Percentiles rank a stretch among this genome's conserved stretches.
Evolutionary conservation across 805 yeast genomes (phyloP).

Genomic region (Ogataea pignaliae): DNA sequence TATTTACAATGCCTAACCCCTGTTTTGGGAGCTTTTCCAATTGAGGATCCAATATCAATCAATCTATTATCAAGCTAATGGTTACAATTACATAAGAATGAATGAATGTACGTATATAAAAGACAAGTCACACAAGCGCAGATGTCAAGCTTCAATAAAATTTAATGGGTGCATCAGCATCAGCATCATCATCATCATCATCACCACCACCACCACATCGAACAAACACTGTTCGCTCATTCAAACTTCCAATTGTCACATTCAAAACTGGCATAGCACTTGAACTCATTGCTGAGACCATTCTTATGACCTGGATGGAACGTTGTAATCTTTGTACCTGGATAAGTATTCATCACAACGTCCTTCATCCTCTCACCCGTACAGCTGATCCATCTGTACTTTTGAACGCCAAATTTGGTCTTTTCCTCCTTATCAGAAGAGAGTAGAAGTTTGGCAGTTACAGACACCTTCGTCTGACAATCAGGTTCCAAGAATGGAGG

Average conservation of each 20-base stretch:
- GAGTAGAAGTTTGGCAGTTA: conserved; percentile 59
- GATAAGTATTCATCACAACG: conserved; percentile 57
- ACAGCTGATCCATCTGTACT: conserved; percentile 60
- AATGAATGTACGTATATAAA: too few species aligned
- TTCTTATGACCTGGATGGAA: conserved; percentile 79
- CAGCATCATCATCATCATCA: too few species aligned
- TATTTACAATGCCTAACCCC: too few species aligned
- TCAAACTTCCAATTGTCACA: conserved; percentile 59
- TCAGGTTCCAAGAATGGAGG: conserved; percentile 84
- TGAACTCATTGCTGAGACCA: conserved; percentile 82
- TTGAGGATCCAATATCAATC: too few species aligned
- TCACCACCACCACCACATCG: too few species aligned
- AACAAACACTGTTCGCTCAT: too few species aligned
- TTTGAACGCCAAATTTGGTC: conserved; percentile 37
- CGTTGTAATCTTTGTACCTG: conserved; percentile 57
- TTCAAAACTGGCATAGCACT: conserved; percentile 79
- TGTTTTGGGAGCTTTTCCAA: too few species aligned
- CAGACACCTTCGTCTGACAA: conserved; percentile 70
- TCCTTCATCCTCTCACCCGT: conserved; percentile 87
- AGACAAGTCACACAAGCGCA: too few species aligned
- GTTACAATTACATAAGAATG: too few species aligned
- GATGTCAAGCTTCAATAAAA: too few species aligned
- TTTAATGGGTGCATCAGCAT: too few species aligned
- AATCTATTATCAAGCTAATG: too few species aligned
- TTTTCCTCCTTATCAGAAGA: conserved; percentile 33